These are phyloP conservation scores for Globisporangium yorkense DNA, from an alignment of 352 stramenopile species.

Conservation along the genomic window DNA sequence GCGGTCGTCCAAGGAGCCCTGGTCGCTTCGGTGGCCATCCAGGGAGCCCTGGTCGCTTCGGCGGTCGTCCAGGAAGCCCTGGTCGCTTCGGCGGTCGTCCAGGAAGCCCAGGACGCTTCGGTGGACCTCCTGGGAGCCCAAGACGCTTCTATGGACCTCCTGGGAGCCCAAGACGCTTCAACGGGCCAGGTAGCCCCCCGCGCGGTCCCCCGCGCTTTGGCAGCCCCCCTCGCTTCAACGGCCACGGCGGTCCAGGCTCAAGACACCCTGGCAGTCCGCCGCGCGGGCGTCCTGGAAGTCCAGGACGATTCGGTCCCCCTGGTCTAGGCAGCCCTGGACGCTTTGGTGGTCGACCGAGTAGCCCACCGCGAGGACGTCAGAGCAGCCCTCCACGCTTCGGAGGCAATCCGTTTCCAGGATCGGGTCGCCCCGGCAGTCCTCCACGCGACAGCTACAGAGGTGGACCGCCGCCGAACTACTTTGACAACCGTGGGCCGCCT, in stretches of 20 bases:
- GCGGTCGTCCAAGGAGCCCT: background rate
- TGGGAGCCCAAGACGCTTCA: background rate
- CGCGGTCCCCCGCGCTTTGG: background rate
- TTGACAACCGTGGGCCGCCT: slow-evolving; percentile 27
- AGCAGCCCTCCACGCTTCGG: slow-evolving; percentile 5
- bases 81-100: background rate
- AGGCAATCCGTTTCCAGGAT: background rate
- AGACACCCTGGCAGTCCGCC: background rate
- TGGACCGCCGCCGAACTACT: slow-evolving; percentile 14
- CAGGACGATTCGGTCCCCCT: background rate
- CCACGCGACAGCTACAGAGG: slow-evolving; percentile 20
- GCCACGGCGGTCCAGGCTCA: background rate
- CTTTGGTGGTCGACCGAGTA: background rate
- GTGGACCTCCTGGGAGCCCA: background rate
- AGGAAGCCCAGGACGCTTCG: slow-evolving; percentile 1
- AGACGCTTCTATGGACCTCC: background rate
- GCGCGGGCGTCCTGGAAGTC: background rate
- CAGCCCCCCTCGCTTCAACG: slow-evolving; percentile 2
- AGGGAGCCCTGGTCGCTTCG: background rate
- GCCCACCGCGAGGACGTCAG: background rate
- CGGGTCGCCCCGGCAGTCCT: slow-evolving; percentile 9
- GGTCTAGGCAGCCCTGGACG: background rate
- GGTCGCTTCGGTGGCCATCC: background rate
- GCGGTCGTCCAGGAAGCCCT: background rate
- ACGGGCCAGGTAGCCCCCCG: no score